Conservation (phyloP, 192 early-diverging fungal genomes). For the Backusella circina region DNA sequence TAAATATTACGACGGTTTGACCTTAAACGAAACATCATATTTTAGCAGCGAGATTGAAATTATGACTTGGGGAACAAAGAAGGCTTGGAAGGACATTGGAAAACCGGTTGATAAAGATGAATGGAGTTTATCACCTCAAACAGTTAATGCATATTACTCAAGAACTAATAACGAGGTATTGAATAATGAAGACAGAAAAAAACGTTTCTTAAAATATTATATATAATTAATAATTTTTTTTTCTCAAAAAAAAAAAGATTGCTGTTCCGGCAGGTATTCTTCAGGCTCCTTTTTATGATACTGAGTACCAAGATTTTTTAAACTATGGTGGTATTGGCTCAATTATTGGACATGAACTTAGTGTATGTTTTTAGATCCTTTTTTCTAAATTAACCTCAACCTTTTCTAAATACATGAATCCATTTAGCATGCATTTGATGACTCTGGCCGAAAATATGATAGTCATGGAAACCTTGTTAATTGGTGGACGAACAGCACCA, state of each 20-base stretch:
- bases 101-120: conserved; percentile 42
- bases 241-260: conserved; percentile 32
- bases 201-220: too few species aligned
- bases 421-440: conserved; percentile 70
- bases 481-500: conserved; percentile 41
- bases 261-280: conserved; percentile 59
- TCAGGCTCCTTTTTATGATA: conserved; percentile 60
- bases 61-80: conserved; percentile 34
- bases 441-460: conserved; percentile 54
- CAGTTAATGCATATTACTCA: conserved; percentile 59
- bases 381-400: neutral
- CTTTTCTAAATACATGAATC: too few species aligned
- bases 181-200: too few species aligned
- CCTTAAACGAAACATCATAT: conserved; percentile 40
- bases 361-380: conserved; percentile 25
- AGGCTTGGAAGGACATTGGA: conserved; percentile 20
- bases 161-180: conserved; percentile 42
- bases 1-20: conserved; percentile 49
- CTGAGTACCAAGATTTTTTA: conserved; percentile 48
- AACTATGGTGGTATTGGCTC: conserved; percentile 69
- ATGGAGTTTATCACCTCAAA: conserved; percentile 54
- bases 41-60: conserved; percentile 58
- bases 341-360: conserved; percentile 74
- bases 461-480: conserved; percentile 39
- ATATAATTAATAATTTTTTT: too few species aligned